Evolutionary conservation across 768 basidiomycete genomes (phyloP).

Genomic region (Termitomyces eurrhizus): DNA sequence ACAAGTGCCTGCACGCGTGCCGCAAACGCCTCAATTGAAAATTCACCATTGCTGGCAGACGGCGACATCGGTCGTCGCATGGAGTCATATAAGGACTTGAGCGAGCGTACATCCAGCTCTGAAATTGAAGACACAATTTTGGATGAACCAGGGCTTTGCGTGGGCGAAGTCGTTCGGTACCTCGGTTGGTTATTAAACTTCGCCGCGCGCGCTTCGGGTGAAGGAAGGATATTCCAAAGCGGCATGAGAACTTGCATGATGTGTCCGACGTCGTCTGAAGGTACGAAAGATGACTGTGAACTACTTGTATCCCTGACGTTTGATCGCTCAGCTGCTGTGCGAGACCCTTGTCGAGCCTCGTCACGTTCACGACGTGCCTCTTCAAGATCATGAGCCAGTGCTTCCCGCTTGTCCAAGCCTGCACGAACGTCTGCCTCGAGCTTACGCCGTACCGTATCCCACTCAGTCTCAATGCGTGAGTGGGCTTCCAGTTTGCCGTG

Average conservation of each 20-base stretch:
- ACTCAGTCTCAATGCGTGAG: conserved; percentile 41
- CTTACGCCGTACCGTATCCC: conserved; percentile 39
- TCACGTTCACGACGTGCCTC: conserved; percentile 50
- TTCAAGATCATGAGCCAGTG: conserved; percentile 49
- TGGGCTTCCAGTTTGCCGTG: conserved; percentile 40
- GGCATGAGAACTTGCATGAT: conserved; percentile 63
- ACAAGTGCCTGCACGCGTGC: conserved; percentile 77
- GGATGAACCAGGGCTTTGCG: conserved; percentile 4
- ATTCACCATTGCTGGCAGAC: conserved; percentile 31
- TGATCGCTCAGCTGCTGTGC: conserved; percentile 15
- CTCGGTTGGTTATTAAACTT: conserved; percentile 46
- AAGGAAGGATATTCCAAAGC: conserved; percentile 80
- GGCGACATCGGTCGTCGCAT: conserved; percentile 26
- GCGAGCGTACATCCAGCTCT: conserved; percentile 81
- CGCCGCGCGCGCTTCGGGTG: conserved; percentile 74
- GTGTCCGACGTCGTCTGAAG: conserved; percentile 38
- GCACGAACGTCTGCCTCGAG: conserved; percentile 47
- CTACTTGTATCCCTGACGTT: conserved; percentile 7
- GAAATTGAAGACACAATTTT: conserved; percentile 53
- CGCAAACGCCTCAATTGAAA: conserved; percentile 75
- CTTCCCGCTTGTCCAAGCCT: conserved; percentile 44
- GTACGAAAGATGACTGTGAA: conserved; percentile 12
- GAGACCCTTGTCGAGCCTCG: conserved; percentile 37
- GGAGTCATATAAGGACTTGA: conserved; percentile 74
- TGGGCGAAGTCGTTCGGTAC: conserved; percentile 46